Evolutionary conservation across 345 rosid genomes (phyloP).

Genomic region (Hypericum androsaemum): DNA sequence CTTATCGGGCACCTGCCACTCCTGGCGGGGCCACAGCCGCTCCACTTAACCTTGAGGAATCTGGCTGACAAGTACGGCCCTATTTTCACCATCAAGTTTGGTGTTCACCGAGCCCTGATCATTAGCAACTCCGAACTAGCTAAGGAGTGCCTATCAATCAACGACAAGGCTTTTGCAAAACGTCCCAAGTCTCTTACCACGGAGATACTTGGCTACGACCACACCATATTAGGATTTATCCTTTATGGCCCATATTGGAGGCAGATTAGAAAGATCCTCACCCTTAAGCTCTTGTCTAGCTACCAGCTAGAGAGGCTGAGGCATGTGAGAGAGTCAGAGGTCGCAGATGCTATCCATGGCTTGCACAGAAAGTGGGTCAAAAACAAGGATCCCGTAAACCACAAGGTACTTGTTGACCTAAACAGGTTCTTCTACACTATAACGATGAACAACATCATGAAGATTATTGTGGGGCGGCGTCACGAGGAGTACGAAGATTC

Average conservation of each 20-base stretch:
- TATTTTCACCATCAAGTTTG: conserved; percentile 25
- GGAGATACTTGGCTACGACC: conserved; percentile 19
- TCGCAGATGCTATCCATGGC: conserved; percentile 10
- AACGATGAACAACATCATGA: conserved; percentile 4
- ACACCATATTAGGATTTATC: conserved; percentile 18
- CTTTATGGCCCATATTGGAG: conserved; percentile 32
- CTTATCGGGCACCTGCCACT: conserved; percentile 33
- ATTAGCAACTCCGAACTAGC: conserved; percentile 27
- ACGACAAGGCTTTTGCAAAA: conserved; percentile 23
- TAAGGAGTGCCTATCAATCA: conserved; percentile 27
- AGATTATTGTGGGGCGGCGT: conserved; percentile 13
- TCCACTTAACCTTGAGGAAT: conserved; percentile 23
- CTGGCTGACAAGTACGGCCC: conserved; percentile 38
- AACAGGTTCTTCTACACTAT: no score
- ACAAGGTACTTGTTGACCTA: no score
- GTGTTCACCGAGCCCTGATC: conserved; percentile 26
- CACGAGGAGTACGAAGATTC: conserved; percentile 5
- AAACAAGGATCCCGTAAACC: neutral
- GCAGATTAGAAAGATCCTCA: conserved; percentile 22
- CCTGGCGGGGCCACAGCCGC: conserved; percentile 16
- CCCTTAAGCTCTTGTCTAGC: conserved; percentile 21
- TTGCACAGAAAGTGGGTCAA: conserved; percentile 14
- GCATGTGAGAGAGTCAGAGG: conserved; percentile 18
- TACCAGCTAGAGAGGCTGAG: conserved; percentile 19
- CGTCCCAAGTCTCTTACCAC: conserved; percentile 18